A percentile compares a stretch with the other conserved stretches of the same genome.
Evolutionary conservation across 108 stramenopile genomes (phyloP).

Genomic region (Pseudonitzschia multiseries): DNA sequence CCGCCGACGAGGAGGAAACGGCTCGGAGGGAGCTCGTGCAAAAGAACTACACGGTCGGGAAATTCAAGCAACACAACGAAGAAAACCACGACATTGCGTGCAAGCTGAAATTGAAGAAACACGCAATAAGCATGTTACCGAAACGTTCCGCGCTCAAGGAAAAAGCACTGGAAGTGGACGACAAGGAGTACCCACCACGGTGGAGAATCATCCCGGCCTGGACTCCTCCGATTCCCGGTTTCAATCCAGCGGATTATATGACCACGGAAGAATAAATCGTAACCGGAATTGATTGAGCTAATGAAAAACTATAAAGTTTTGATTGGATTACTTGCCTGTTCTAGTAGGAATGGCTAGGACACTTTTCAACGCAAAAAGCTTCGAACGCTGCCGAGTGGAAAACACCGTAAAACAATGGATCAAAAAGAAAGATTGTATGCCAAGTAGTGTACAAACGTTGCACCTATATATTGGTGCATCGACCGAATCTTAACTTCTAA

Average conservation of each 20-base stretch:
- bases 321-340: not conserved
- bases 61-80: constrained; percentile 70
- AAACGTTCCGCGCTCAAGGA: constrained; percentile 48
- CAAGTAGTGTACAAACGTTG: too few relatives aligned
- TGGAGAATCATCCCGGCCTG: constrained; percentile 61
- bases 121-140: constrained; percentile 79
- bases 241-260: constrained; percentile 56
- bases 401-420: too few relatives aligned
- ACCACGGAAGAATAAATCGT: constrained; percentile 39
- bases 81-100: constrained; percentile 75
- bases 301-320: not conserved
- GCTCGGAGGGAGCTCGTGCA: constrained; percentile 57
- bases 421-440: too few relatives aligned
- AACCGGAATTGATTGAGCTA: not conserved
- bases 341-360: not conserved
- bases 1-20: constrained; percentile 59
- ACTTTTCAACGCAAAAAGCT: too few relatives aligned
- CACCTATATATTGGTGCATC: too few relatives aligned
- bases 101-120: constrained; percentile 71
- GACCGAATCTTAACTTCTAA: not conserved
- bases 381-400: too few relatives aligned
- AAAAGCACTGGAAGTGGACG: constrained; percentile 55
- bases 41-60: constrained; percentile 78
- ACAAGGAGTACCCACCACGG: constrained; percentile 45
- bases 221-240: constrained; percentile 77